Evolutionary conservation across 768 basidiomycete species (phyloP), one percentile per base, ranked within the genome.

Genomic region (Mycena floridula): DNA sequence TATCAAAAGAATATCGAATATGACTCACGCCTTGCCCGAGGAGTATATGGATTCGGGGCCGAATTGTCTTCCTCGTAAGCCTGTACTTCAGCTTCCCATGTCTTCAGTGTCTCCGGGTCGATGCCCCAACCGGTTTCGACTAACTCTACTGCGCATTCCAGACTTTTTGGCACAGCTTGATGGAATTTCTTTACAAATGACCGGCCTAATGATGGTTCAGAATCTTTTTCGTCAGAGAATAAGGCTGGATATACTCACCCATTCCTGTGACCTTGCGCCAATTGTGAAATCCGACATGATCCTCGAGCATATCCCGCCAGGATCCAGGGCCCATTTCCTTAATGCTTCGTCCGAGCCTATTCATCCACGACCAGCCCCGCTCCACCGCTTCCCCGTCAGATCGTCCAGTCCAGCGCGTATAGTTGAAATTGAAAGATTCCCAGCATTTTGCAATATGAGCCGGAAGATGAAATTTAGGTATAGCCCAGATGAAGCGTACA

Each of bases 381-480:
- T 64, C 62, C 5, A 44, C 41, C 7, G 35, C 47, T 40, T 60
- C 59, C 2, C 59, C 55, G 43, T 60, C 57, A 8, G 60, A 62
- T 25, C 53, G 37, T 11, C 56, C 63, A 9, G 57, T 50, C 15
- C 50, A 23, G 5, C 16, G 44, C 13, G 46, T 48, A 35, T 54
- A 50, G 47, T 64, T 63, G 46, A 59, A 54, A 0, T 54, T 58
- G 36, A 49, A 62, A 11, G 20, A 43, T 4, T 38, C 18, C n/a
- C 58, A 56, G 41, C 63, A 62, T 12, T 18, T n/a, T 11, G 37
- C 28, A 3, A 25, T 36, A 35, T 66, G 65, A 9, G 57, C 54
- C 0, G 53, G 43, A 2, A 63, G 42, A 37, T 65, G 64, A 24
- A 66, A 60, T 43, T 65, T 65, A 1, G 65, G 65, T 12, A 66